phyloP scores from a whole-genome alignment of 805 yeast species.

The Metschnikowia henanensis region DNA sequence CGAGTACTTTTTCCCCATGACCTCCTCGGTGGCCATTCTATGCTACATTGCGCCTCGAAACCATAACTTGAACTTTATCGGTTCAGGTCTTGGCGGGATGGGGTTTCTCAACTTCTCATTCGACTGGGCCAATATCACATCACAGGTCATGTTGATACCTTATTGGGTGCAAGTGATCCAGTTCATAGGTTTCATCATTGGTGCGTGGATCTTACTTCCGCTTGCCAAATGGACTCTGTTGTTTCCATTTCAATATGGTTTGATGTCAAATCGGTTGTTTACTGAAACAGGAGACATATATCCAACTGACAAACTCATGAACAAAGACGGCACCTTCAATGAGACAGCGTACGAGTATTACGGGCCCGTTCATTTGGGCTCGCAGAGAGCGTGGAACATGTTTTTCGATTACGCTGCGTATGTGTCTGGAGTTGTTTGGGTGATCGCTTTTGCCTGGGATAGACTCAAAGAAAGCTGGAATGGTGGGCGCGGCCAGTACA shows the following conservation, averaged over 20 bases:
- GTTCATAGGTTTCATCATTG: constrained; percentile 44
- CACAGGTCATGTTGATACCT: constrained; percentile 49
- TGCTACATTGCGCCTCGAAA: constrained; percentile 51
- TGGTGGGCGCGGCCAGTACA: constrained; percentile 17
- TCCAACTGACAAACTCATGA: constrained; percentile 43
- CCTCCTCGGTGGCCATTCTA: constrained; percentile 47
- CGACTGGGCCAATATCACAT: constrained; percentile 56
- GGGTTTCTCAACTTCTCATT: constrained; percentile 49
- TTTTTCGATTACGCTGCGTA: constrained; percentile 56
- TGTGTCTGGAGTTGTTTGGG: constrained; percentile 48
- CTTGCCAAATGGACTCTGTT: constrained; percentile 45
- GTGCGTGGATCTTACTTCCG: constrained; percentile 52
- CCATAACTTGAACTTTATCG: constrained; percentile 41
- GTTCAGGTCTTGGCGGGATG: constrained; percentile 55
- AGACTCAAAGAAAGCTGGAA: constrained; percentile 11
- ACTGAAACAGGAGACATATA: constrained; percentile 37
- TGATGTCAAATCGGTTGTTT: constrained; percentile 49
- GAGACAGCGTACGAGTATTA: constrained; percentile 43
- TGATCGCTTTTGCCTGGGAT: constrained; percentile 36
- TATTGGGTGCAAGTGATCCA: constrained; percentile 53
- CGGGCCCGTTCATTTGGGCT: constrained; percentile 49
- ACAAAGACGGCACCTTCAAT: constrained; percentile 40
- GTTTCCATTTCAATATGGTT: constrained; percentile 33
- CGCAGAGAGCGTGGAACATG: constrained; percentile 50
- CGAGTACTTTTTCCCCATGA: constrained; percentile 47